Evolutionary conservation across 164 flowering plant species (phyloP).

Genomic region (Vitis labrusca): DNA sequence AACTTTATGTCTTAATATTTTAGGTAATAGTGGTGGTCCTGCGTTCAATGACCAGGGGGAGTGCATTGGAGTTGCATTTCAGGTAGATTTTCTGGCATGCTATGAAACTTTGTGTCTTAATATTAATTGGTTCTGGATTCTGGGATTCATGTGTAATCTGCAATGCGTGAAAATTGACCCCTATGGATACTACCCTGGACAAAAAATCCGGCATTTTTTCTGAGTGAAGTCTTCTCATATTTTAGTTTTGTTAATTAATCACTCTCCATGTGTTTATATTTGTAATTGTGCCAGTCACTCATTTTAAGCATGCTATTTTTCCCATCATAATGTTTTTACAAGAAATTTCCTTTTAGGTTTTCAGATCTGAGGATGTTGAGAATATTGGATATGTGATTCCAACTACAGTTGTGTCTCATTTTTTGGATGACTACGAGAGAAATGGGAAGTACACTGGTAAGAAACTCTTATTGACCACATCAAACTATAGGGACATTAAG

Average conservation of each 20-base stretch:
- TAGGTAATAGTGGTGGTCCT: conserved; percentile 99
- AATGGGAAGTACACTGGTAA: conserved; percentile 95
- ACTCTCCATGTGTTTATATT: neutral
- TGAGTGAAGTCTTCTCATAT: neutral
- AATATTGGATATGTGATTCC: conserved; percentile 99
- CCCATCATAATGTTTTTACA: conserved; percentile 20
- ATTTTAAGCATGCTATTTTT: neutral
- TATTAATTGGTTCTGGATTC: neutral
- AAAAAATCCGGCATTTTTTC: neutral
- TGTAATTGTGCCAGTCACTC: neutral
- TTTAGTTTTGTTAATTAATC: neutral
- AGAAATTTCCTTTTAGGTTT: conserved; percentile 57
- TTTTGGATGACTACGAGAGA: conserved; percentile 81
- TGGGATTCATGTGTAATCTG: neutral
- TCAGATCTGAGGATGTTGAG: conserved; percentile 94
- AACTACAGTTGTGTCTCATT: conserved; percentile 94
- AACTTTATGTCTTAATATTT: conserved; percentile 4
- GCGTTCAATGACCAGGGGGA: conserved; percentile 97
- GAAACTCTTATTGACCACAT: conserved; percentile 14
- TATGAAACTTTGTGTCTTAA: conserved; percentile 2
- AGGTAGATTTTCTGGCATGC: conserved; percentile 51
- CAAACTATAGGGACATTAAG: neutral
- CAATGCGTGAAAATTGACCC: neutral
- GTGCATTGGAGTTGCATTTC: conserved; percentile 99
- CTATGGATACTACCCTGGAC: neutral